Base-by-base conservation (phyloP, 805 yeast genomes). In the Saturnispora dispora region DNA sequence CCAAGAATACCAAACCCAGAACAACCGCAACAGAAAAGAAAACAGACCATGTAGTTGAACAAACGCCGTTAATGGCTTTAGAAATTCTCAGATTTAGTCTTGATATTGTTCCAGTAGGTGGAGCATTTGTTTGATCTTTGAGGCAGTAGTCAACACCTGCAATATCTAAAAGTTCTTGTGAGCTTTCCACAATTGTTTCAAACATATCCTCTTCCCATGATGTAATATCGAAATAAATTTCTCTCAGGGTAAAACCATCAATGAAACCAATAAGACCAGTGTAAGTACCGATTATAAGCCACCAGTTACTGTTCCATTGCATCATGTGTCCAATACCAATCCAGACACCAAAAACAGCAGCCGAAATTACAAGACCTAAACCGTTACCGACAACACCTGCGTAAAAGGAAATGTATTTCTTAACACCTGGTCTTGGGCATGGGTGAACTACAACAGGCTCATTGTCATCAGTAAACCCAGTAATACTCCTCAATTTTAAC, bases 251-350 rank as follows among this genome's bases (percentile, higher is more conserved):
- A 54, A 70, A 73, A 2, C 76, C 75, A 55, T 72, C 76, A 46
- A 69, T 48, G 53, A 71, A 72, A 1, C 76, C 76, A 42, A 72
- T 61, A 17, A 72, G 60, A 18, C 77, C 77, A 0, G 76, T 70
- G 53, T 73, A 72, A 1, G 77, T 71, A 45, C 77, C 77, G 53
- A 71, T 72, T 39, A 73, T 70, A 40, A 72, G 57, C 75, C 75
- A 72, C 77, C 76, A 72, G 52, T 70, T 61, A 45, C 63, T 65
- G 55, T 56, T 56, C 68, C 69, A 73, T 32, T 57, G 27, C 70
- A 72, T 62, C 15, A 61, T 49, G 37, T 56, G 47, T 39, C 77
- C 77, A 28, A 71, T 60, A 23, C 60, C 60, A 18, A 71, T 15
- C 77, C 77, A 72, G 18, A 57, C 66, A 17, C 56, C 58, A 48